Evolutionary conservation across 202 grass and related monocot genomes (phyloP), one percentile per base, ranked within the genome.

Genomic region (Carex arenaria): DNA sequence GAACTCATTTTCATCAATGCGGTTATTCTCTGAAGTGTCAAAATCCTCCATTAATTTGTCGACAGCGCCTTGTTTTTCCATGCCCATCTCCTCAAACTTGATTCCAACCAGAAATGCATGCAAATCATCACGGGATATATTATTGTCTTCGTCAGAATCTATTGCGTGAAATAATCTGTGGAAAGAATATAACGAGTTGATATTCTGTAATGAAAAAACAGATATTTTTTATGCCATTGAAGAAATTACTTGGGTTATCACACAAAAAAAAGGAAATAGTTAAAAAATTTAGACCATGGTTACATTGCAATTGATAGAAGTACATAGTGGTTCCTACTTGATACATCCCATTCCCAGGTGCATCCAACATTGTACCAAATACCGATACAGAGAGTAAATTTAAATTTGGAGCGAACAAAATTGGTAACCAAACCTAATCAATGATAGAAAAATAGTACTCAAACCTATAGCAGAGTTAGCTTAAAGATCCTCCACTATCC

Each of bases 11-110:
- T 93, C 85, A 84, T 98, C 93, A 12, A 98, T 98, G 74, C 1
- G n/a, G 75, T 28, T 19, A 81, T 98, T 90, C 0, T 56, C 77
- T 52, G 95, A 98, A 83, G 65, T 93, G 83, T 98, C 95, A 36
- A 98, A 95, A 80, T 95, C 93, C 32, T 67, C 83, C 91, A 98
- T 95, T 68, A 95, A 43, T 86, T 93, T 83, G 65, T 98, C 81
- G 28, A 85, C 85, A 67, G 88, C 93, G 31, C 83, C 67, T 76
- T 85, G 87, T 65, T 81, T 87, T 83, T 93, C 81, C 70, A 90
- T 85, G 59, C 93, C 91, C 65, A 90, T 81, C 84, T 95, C 91
- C 84, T 89, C 93, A 68, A 98, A 95, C 14, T 93, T 76, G 28
- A 95, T 31, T 49, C 96, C 96, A 64, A 98, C 76, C 30, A 98